Percentiles rank a stretch among this genome's conserved stretches.
Conservation (phyloP, 129 eudicot species). For the Flaveria trinervia region DNA sequence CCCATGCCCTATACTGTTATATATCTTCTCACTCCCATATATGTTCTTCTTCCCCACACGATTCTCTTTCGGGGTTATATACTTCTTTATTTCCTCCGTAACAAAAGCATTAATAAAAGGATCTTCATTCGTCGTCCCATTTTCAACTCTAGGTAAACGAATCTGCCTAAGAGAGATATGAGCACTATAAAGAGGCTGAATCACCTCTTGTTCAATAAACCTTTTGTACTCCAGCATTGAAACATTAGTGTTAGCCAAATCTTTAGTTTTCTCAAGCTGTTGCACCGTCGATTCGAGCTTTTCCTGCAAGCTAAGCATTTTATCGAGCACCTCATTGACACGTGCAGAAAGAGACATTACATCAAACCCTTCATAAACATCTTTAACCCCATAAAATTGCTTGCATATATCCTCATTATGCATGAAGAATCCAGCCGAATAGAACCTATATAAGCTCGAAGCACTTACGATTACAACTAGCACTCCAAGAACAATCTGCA, state of each 20-base stretch:
- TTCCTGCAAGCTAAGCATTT: conserved; percentile 74
- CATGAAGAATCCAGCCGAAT: conserved; percentile 77
- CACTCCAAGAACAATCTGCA: conserved; percentile 75
- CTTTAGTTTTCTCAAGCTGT: conserved; percentile 53
- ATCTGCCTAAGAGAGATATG: conserved; percentile 90
- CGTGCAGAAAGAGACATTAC: conserved; percentile 55
- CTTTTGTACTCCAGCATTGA: conserved; percentile 61
- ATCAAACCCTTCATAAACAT: conserved; percentile 57
- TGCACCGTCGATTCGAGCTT: conserved; percentile 68
- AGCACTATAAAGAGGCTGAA: conserved; percentile 80
- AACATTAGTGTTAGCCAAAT: conserved; percentile 39
- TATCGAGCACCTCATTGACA: conserved; percentile 62
- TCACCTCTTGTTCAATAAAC: conserved; percentile 73
- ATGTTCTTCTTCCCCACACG: conserved; percentile 65
- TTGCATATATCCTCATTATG: conserved; percentile 73
- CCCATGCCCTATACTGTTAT: conserved; percentile 88
- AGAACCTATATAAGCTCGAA: conserved; percentile 64
- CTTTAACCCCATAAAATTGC: conserved; percentile 53
- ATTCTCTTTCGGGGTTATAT: conserved; percentile 82
- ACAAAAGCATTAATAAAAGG: conserved; percentile 82
- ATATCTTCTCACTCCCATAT: conserved; percentile 59
- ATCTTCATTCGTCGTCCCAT: conserved; percentile 53
- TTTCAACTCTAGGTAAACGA: conserved; percentile 64
- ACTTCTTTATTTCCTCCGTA: conserved; percentile 81
- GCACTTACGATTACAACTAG: conserved; percentile 72